Evolutionary conservation across 202 grass and related monocot species (phyloP), one percentile per base, ranked within the genome.

Genomic region (Zizania palustris): DNA sequence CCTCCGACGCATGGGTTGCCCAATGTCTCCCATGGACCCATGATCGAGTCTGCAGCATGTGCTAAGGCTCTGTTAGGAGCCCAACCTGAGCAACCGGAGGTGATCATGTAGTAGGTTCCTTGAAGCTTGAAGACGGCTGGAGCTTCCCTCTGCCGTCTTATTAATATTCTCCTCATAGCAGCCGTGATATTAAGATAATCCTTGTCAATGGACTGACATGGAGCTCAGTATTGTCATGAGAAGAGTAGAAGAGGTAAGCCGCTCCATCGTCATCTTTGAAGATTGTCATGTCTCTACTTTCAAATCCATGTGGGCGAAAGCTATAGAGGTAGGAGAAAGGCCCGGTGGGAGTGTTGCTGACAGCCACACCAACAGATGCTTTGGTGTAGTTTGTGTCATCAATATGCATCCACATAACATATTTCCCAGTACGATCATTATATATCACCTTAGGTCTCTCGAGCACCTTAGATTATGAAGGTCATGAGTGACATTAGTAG

Each of bases 361-460:
- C 35, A 16, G 89, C 89, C 38, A 96, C 86, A 40, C 89, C 89
- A 45, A 92, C 79, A 41, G 86, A 87, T 38, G 92, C 92, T 76
- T 92, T 96, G 77, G 89, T 96, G 43, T 92, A 96, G 62, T 92
- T 90, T 13, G 60, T 67, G 65, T 92, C 89, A 57, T 96, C 93
- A 7, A 92, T 77, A 69, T 96, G 93, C 93, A 96, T 90, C 93
- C 89, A 92, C 93, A 96, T 96, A 63, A 96, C 73, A 42, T 96
- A 96, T 75, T 88, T 56, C 15, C 75, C 73, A 36, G 84, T 92
- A 39, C n/a, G 84, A 42, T 76, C 80, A 57, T 96, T 96, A 85
- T 88, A 96, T 73, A 88, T 88, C 79, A 96, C 93, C 72, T 96
- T 96, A 45, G 89, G 93, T 42, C 93, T 89, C 84, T 96, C 93